phyloP scores from a whole-genome alignment of 1,284 basidiomycete species.

The Malassezia dermatis region DNA sequence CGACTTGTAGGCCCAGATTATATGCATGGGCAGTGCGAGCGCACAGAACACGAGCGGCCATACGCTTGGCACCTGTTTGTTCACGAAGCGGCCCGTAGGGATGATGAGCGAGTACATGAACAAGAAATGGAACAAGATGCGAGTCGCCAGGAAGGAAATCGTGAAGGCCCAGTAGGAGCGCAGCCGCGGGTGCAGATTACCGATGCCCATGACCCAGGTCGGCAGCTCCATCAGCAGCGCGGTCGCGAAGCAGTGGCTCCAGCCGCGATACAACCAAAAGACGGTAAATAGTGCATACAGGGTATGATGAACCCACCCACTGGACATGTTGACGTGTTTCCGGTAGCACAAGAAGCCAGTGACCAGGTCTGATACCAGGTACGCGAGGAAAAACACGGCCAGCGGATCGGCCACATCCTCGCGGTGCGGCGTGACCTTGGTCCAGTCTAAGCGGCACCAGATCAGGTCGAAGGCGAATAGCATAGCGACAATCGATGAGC shows the following conservation, averaged over 20 bases:
- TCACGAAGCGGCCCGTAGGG: slow-evolving; percentile 25
- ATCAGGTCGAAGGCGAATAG: slow-evolving; percentile 39
- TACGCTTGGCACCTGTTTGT: slow-evolving; percentile 27
- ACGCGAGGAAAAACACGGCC: slow-evolving; percentile 40
- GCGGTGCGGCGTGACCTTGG: slow-evolving; percentile 23
- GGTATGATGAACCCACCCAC: slow-evolving; percentile 44
- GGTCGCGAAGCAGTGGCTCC: slow-evolving; percentile 31
- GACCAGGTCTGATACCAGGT: slow-evolving; percentile 37
- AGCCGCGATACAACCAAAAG: slow-evolving; percentile 35
- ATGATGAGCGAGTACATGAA: slow-evolving; percentile 27
- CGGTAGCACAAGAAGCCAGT: slow-evolving; percentile 42
- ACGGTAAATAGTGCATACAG: slow-evolving; percentile 35
- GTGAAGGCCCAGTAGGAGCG: slow-evolving; percentile 46
- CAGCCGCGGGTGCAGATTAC: slow-evolving; percentile 31
- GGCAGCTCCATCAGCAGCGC: slow-evolving; percentile 43
- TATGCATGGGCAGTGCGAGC: slow-evolving; percentile 43
- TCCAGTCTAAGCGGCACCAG: slow-evolving; percentile 29
- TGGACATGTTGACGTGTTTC: slow-evolving; percentile 40
- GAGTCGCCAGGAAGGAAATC: slow-evolving; percentile 37
- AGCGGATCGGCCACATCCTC: slow-evolving; percentile 31
- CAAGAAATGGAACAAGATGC: slow-evolving; percentile 40
- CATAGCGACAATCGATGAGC: slow-evolving; percentile 32
- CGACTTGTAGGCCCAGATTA: slow-evolving; percentile 46
- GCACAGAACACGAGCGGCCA: slow-evolving; percentile 27
- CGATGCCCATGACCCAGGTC: slow-evolving; percentile 44